Evolutionary conservation across 2,329 filamentous ascomycete species (phyloP).

Genomic region (Alternaria metachromatica): DNA sequence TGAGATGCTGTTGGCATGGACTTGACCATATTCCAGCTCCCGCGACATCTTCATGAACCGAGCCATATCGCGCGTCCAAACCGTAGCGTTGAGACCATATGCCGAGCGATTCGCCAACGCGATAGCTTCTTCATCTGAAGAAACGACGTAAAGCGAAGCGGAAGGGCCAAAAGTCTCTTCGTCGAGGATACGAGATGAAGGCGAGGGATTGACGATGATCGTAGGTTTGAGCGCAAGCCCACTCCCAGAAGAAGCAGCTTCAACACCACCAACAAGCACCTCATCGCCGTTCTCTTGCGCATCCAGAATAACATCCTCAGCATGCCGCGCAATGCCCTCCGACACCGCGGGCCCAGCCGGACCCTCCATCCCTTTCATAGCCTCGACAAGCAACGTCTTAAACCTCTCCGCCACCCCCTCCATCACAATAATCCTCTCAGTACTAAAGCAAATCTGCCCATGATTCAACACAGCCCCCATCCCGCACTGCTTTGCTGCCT

Average conservation of each 20-base stretch:
- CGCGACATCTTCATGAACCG: conserved; percentile 54
- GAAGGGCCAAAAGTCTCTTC: conserved; percentile 79
- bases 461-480: conserved; percentile 27
- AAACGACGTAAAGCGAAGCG: conserved; percentile 70
- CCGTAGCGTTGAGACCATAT: conserved; percentile 73
- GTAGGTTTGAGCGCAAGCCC: conserved; percentile 62
- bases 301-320: conserved; percentile 51
- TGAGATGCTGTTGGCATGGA: conserved; percentile 57
- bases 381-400: conserved; percentile 51
- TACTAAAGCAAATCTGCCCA: conserved; percentile 87
- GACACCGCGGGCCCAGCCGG: conserved; percentile 44
- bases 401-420: conserved; percentile 60
- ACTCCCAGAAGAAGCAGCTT: conserved; percentile 44
- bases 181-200: conserved; percentile 73
- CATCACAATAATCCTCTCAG: conserved; percentile 72
- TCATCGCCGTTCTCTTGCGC: conserved; percentile 60
- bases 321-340: conserved; percentile 37
- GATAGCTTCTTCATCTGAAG: conserved; percentile 72
- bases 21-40: conserved; percentile 54
- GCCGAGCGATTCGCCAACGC: conserved; percentile 81
- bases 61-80: conserved; percentile 69
- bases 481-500: conserved; percentile 29
- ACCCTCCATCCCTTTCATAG: conserved; percentile 52
- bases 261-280: conserved; percentile 54
- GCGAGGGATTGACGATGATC: conserved; percentile 67